Conservation (phyloP, 176 grass and related monocot species). For the Triticum urartu region DNA sequence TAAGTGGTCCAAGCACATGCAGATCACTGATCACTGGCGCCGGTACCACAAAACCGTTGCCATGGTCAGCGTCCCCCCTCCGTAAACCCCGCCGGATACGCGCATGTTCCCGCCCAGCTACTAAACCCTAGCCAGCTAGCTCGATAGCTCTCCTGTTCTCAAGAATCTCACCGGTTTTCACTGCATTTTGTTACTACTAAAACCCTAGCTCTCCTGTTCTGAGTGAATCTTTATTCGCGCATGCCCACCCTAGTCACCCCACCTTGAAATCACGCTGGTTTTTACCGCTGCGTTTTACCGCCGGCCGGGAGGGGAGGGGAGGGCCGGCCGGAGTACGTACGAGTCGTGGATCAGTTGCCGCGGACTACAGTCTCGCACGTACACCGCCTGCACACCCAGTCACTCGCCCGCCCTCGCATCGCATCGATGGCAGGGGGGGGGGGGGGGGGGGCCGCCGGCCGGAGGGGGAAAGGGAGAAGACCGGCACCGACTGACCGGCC, state of each 20-base stretch:
- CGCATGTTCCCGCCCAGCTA: neutral
- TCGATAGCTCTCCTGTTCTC: neutral
- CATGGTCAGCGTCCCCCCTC: conserved; percentile 14
- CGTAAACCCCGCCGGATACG: conserved; percentile 25
- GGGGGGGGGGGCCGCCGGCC: neutral
- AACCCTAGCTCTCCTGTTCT: too few species aligned
- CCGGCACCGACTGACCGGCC: neutral
- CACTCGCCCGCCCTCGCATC: neutral
- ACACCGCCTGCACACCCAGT: conserved; percentile 14
- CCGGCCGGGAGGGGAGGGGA: neutral
- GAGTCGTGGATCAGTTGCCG: conserved; percentile 17
- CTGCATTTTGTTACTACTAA: neutral
- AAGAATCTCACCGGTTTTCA: neutral
- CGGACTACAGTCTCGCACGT: conserved; percentile 32
- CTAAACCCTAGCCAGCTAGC: neutral
- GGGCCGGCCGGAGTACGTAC: neutral
- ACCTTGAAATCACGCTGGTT: too few species aligned
- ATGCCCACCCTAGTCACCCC: too few species aligned
- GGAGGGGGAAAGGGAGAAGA: neutral
- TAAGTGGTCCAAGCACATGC: conserved; percentile 1
- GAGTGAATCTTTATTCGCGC: too few species aligned
- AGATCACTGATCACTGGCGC: neutral
- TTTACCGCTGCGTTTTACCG: neutral
- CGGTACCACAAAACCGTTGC: conserved; percentile 29
- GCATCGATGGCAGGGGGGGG: neutral